phyloP scores from a whole-genome alignment of 768 basidiomycete genomes.

The Tricholoma terreum region DNA sequence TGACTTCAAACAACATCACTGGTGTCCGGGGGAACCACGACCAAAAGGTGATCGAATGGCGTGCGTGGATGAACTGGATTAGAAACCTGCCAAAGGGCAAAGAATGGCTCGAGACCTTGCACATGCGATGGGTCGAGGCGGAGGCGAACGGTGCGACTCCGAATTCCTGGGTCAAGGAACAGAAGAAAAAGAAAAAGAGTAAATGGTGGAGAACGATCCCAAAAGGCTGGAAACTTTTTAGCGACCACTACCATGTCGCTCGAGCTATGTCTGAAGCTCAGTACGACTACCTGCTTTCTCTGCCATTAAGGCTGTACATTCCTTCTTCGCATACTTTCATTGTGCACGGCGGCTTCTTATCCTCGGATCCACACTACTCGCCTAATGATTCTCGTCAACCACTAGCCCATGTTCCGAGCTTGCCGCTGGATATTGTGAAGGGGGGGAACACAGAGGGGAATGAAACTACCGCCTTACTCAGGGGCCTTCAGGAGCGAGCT shows the following conservation, averaged over 20 bases:
- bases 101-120: conserved; percentile 56
- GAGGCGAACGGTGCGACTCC: conserved; percentile 32
- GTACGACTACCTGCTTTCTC: conserved; percentile 68
- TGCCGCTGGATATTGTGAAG: conserved; percentile 16
- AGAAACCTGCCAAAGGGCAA: conserved; percentile 37
- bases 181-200: conserved; percentile 25
- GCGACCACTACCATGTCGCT: conserved; percentile 77
- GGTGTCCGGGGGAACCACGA: conserved; percentile 96
- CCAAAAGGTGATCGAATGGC: conserved; percentile 88
- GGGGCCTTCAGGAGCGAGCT: conserved; percentile 62
- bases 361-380: conserved; percentile 60
- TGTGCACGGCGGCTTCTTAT: conserved; percentile 81
- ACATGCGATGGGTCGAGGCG: conserved; percentile 38
- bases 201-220: conserved; percentile 55
- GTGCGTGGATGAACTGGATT: conserved; percentile 84
- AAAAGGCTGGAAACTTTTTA: conserved; percentile 68
- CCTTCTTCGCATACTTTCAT: conserved; percentile 74
- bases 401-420: conserved; percentile 56
- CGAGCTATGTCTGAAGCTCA: conserved; percentile 57
- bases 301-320: conserved; percentile 73
- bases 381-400: conserved; percentile 60
- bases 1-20: conserved; percentile 59
- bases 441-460: conserved; percentile 6
- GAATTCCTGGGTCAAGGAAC: conserved; percentile 38
- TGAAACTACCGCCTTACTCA: conserved; percentile 30